Evolutionary conservation across 192 early-diverging fungal genomes (phyloP).

Genomic region (Helicostylum pulchrum): DNA sequence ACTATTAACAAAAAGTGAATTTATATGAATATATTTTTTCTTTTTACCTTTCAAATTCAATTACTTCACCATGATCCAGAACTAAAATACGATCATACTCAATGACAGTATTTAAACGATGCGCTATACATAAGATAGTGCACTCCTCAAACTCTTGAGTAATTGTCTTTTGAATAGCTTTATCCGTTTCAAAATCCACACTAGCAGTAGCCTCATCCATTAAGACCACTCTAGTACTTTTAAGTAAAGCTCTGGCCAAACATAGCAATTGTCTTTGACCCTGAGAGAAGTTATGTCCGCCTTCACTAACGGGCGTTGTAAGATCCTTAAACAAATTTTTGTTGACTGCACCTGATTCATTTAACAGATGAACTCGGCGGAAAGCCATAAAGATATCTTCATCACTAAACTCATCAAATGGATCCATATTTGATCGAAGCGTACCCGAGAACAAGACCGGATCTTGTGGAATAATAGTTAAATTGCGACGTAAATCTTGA

Average conservation of each 20-base stretch:
- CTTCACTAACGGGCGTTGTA: conserved; percentile 65
- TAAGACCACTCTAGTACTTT: conserved; percentile 42
- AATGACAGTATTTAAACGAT: conserved; percentile 49
- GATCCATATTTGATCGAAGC: conserved; percentile 84
- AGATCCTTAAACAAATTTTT: conserved; percentile 19
- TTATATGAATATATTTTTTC: background rate
- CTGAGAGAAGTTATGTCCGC: conserved; percentile 72
- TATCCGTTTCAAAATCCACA: conserved; percentile 55
- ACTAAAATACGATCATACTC: conserved; percentile 76
- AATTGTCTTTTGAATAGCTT: conserved; percentile 53
- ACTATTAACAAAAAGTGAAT: background rate
- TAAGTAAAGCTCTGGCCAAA: conserved; percentile 74
- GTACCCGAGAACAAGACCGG: conserved; percentile 44
- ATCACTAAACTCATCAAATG: conserved; percentile 76
- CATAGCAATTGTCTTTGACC: conserved; percentile 79
- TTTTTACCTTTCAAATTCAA: conserved; percentile 68
- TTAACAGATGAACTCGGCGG: conserved; percentile 56
- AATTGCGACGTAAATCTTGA: conserved; percentile 65
- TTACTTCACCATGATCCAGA: conserved; percentile 69
- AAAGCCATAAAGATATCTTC: conserved; percentile 76
- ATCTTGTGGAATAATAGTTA: conserved; percentile 86
- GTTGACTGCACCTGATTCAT: conserved; percentile 10
- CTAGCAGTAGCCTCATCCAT: conserved; percentile 58
- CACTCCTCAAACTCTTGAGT: conserved; percentile 48
- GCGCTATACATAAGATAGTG: conserved; percentile 63